phyloP scores from a whole-genome alignment of 2,329 filamentous ascomycete genomes.

The Aspergillus novofumigatus region DNA sequence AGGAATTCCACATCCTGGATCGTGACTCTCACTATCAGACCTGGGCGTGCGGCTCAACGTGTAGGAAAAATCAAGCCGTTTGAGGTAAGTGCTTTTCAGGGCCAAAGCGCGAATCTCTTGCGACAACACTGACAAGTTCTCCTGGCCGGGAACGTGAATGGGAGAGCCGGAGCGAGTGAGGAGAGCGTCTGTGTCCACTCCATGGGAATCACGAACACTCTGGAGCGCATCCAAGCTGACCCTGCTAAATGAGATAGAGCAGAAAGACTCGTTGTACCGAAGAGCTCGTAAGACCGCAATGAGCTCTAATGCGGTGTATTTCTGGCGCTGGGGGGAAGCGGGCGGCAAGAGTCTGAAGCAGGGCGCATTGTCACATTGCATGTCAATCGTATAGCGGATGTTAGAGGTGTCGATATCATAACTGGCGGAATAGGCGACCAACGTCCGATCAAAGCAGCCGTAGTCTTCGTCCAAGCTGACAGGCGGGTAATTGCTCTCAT shows the following conservation, averaged over 20 bases:
- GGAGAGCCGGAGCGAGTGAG: slow-evolving; percentile 57
- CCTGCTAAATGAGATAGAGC: slow-evolving; percentile 62
- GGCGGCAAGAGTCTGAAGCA: slow-evolving; percentile 62
- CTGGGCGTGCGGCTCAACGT: slow-evolving; percentile 55
- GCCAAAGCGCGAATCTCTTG: slow-evolving; percentile 66
- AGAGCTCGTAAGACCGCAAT: slow-evolving; percentile 65
- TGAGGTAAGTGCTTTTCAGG: slow-evolving; percentile 59
- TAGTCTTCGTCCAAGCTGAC: slow-evolving; percentile 55
- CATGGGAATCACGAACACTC: slow-evolving; percentile 56
- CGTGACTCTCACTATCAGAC: slow-evolving; percentile 46
- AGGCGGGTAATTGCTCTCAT: slow-evolving; percentile 45
- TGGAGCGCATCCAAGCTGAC: slow-evolving; percentile 64
- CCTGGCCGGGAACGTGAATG: slow-evolving; percentile 51
- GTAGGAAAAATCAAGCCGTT: slow-evolving; percentile 62
- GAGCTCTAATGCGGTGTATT: slow-evolving; percentile 60
- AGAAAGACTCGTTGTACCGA: slow-evolving; percentile 67
- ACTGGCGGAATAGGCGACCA: slow-evolving; percentile 66
- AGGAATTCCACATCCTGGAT: slow-evolving; percentile 65
- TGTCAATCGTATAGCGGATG: slow-evolving; percentile 60
- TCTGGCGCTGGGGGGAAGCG: slow-evolving; percentile 42
- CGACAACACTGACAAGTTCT: slow-evolving; percentile 56
- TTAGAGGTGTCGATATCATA: slow-evolving; percentile 65
- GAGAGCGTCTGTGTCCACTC: slow-evolving; percentile 58
- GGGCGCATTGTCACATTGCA: slow-evolving; percentile 62
- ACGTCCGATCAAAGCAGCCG: slow-evolving; percentile 61